Percentiles rank a stretch among this genome's conserved stretches.
phyloP scores from a whole-genome alignment of 371 early-diverging fungal genomes.

The Mortierella sp. region DNA sequence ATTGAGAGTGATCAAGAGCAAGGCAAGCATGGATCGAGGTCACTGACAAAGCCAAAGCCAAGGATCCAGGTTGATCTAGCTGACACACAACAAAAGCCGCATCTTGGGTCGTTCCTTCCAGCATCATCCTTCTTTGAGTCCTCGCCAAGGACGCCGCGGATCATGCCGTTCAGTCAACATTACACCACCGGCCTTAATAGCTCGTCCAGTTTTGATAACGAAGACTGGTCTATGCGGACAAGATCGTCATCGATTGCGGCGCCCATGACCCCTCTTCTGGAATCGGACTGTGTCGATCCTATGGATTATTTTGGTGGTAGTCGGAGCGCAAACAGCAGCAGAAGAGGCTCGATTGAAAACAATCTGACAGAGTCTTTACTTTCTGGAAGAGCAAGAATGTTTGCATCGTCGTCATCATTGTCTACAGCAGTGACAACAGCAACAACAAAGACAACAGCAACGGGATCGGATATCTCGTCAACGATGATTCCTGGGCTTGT shows the following conservation, averaged over 20 bases:
- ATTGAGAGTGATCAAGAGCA: slow-evolving; percentile 46
- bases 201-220: slow-evolving; percentile 1
- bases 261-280: slow-evolving; percentile 32
- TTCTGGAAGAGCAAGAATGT: slow-evolving; percentile 45
- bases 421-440: too few species aligned
- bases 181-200: background rate
- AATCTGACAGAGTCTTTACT: slow-evolving; percentile 49
- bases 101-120: slow-evolving; percentile 18
- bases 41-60: slow-evolving; percentile 13
- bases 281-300: slow-evolving; percentile 23
- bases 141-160: slow-evolving; percentile 41
- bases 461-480: too few species aligned
- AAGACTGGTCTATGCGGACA: slow-evolving; percentile 36
- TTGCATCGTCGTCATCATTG: slow-evolving; percentile 13
- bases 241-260: slow-evolving; percentile 35
- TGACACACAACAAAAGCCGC: slow-evolving; percentile 2
- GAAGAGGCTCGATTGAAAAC: slow-evolving; percentile 43
- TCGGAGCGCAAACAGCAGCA: slow-evolving; percentile 40
- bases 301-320: slow-evolving; percentile 45
- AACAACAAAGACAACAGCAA: too few species aligned
- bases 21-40: slow-evolving; percentile 25
- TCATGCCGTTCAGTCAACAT: slow-evolving; percentile 50
- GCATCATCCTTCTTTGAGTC: slow-evolving; percentile 50
- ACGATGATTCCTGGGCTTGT: too few species aligned
- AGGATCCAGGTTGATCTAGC: slow-evolving; percentile 13